A percentile compares a stretch with the other conserved stretches of the same genome.
Evolutionary conservation across 495 filamentous ascomycete species (phyloP).

Genomic region (Aspergillus panamensis): DNA sequence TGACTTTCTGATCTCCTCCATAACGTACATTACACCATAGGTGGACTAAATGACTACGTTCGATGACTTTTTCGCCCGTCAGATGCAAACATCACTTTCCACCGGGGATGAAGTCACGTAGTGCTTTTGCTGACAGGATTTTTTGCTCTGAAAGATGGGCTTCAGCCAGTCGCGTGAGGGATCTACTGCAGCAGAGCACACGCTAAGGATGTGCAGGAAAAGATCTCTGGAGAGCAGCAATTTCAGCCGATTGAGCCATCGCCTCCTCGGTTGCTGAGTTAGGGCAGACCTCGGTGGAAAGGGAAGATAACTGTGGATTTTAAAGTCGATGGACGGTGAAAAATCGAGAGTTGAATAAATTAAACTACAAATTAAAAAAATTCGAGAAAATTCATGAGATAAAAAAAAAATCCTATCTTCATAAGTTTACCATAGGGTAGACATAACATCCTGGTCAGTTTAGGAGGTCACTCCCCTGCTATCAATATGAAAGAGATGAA

Average conservation of each 20-base stretch:
- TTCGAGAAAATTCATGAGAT: background rate
- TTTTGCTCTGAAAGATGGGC: background rate
- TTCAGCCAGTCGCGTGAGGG: background rate
- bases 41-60: background rate
- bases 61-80: background rate
- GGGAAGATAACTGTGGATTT: background rate
- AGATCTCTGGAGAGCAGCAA: conserved; percentile 2
- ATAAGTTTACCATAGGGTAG: background rate
- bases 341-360: background rate
- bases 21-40: background rate
- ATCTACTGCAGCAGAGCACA: background rate
- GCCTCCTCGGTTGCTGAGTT: background rate
- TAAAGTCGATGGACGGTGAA: background rate
- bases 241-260: background rate
- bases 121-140: background rate
- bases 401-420: background rate
- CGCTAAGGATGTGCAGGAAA: background rate
- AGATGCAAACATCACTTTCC: background rate
- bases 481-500: background rate
- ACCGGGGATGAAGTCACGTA: background rate
- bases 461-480: background rate
- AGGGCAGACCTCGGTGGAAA: background rate
- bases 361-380: background rate
- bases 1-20: background rate
- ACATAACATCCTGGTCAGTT: conserved; percentile 1